A percentile compares a stretch with the other conserved stretches of the same genome.
Conservation (phyloP, 371 early-diverging fungal genomes). For the Mortierella sp. region DNA sequence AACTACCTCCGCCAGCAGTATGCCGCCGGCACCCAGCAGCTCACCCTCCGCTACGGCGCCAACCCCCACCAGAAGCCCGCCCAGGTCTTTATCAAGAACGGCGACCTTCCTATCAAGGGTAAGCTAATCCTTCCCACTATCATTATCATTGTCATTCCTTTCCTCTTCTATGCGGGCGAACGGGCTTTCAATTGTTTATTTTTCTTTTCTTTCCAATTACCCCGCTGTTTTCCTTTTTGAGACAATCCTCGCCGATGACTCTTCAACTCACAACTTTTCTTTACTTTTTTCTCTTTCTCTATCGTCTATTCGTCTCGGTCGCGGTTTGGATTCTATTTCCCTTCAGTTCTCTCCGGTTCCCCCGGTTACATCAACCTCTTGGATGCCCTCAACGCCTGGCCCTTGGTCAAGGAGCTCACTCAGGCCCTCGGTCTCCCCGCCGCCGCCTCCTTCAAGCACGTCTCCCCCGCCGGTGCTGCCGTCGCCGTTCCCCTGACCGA, state of each 20-base stretch:
- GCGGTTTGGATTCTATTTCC: constrained; percentile 5
- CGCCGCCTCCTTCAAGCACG: constrained; percentile 99
- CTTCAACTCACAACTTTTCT: neutral
- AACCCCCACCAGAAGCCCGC: constrained; percentile 99
- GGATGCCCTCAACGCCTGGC: constrained; percentile 97
- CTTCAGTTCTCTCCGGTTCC: constrained; percentile 87
- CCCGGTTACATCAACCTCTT: constrained; percentile 98
- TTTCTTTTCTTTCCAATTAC: constrained; percentile 28
- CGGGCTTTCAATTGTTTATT: constrained; percentile 45
- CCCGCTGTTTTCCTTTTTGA: constrained; percentile 51
- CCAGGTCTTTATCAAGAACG: constrained; percentile 87
- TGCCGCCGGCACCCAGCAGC: constrained; percentile 77
- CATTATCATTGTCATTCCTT: no score
- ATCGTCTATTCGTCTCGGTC: neutral
- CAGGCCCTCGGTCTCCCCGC: constrained; percentile 83
- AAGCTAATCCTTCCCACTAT: neutral
- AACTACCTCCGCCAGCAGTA: constrained; percentile 95
- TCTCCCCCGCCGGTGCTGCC: constrained; percentile 98
- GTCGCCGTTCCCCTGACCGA: constrained; percentile 88
- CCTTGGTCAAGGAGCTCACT: constrained; percentile 89
- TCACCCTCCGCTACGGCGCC: constrained; percentile 95
- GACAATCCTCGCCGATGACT: constrained; percentile 21
- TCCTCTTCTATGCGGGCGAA: constrained; percentile 9
- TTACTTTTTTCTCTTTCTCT: neutral
- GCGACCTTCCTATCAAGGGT: constrained; percentile 89